These are phyloP conservation scores for Phyllachora maydis DNA, from an alignment of 2,329 filamentous ascomycete genomes.

Conservation along the genomic window DNA sequence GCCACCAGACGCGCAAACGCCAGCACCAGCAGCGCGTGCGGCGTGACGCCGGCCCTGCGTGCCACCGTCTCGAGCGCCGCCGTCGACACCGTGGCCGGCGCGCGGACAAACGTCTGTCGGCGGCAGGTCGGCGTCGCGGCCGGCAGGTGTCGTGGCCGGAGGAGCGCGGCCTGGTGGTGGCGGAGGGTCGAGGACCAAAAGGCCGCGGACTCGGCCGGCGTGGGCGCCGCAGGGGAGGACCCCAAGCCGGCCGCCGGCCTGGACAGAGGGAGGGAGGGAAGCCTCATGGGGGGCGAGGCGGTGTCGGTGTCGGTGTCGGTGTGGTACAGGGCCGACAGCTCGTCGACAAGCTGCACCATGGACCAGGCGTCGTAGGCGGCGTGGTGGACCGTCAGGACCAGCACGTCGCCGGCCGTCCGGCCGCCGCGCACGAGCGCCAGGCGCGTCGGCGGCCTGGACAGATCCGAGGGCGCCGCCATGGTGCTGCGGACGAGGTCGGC, in stretches of 20 bases:
- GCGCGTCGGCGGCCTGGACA: slow-evolving; percentile 11
- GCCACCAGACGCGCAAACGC: slow-evolving; percentile 2
- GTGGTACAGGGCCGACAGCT: slow-evolving; percentile 10
- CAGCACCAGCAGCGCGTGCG: slow-evolving; percentile 2
- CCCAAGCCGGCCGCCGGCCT: not conserved
- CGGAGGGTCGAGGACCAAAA: not conserved
- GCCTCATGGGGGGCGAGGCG: too few species aligned
- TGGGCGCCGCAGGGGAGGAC: too few species aligned
- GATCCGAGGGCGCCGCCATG: slow-evolving; percentile 8
- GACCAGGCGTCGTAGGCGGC: slow-evolving; percentile 15
- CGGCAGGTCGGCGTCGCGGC: not conserved
- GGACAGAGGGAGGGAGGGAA: too few species aligned
- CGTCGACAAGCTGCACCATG: slow-evolving; percentile 11
- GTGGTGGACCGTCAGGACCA: slow-evolving; percentile 13
- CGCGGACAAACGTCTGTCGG: not conserved
- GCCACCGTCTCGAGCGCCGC: slow-evolving; percentile 1
- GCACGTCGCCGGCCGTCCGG: slow-evolving; percentile 8
- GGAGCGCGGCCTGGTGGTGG: not conserved
- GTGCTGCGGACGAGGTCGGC: slow-evolving; percentile 7
- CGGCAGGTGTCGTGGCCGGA: not conserved
- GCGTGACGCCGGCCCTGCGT: slow-evolving; percentile 1
- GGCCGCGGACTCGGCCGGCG: not conserved
- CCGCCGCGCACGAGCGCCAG: slow-evolving; percentile 9
- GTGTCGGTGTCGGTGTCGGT: slow-evolving; percentile 1
- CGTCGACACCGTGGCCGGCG: not conserved